A percentile compares a stretch with the other conserved stretches of the same genome.
phyloP scores from a whole-genome alignment of 192 early-diverging fungal genomes.

The Bifiguratus adelaidae region DNA sequence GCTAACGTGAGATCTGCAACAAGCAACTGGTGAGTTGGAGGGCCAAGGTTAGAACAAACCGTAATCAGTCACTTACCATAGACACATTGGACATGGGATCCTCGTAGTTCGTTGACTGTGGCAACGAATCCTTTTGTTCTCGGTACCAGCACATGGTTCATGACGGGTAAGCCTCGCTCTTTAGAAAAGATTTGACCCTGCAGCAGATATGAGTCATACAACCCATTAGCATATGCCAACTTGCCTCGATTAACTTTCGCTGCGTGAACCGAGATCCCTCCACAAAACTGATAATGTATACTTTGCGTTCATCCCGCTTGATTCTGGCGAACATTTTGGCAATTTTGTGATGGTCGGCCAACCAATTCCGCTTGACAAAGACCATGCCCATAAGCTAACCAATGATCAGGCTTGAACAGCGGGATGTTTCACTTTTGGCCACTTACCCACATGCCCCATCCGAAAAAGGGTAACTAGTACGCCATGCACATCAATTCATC shows the following conservation, averaged over 20 bases:
- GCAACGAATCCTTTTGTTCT: slow-evolving; percentile 44
- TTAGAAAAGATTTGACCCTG: slow-evolving; percentile 33
- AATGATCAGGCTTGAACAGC: background rate
- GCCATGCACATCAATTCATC: too few relatives aligned
- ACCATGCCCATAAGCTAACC: slow-evolving; percentile 40
- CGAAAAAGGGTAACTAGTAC: slow-evolving; percentile 46
- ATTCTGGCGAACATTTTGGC: slow-evolving; percentile 36
- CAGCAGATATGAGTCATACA: too few relatives aligned
- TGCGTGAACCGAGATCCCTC: slow-evolving; percentile 41
- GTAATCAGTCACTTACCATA: slow-evolving; percentile 28
- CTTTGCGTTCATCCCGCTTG: slow-evolving; percentile 32
- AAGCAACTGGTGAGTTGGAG: background rate
- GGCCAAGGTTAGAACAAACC: background rate
- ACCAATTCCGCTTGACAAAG: slow-evolving; percentile 45
- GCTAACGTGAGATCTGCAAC: slow-evolving; percentile 36
- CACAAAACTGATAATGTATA: slow-evolving; percentile 43
- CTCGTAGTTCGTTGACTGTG: slow-evolving; percentile 35
- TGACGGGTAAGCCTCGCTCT: slow-evolving; percentile 26
- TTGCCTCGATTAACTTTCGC: slow-evolving; percentile 27
- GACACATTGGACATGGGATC: slow-evolving; percentile 41
- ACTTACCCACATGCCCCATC: slow-evolving; percentile 48
- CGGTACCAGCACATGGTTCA: slow-evolving; percentile 38
- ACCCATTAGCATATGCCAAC: background rate
- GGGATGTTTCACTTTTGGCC: background rate
- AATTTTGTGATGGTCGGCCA: slow-evolving; percentile 34